phyloP scores from a whole-genome alignment of 2,329 filamentous ascomycete species.

The Stagonosporopsis vannaccii region DNA sequence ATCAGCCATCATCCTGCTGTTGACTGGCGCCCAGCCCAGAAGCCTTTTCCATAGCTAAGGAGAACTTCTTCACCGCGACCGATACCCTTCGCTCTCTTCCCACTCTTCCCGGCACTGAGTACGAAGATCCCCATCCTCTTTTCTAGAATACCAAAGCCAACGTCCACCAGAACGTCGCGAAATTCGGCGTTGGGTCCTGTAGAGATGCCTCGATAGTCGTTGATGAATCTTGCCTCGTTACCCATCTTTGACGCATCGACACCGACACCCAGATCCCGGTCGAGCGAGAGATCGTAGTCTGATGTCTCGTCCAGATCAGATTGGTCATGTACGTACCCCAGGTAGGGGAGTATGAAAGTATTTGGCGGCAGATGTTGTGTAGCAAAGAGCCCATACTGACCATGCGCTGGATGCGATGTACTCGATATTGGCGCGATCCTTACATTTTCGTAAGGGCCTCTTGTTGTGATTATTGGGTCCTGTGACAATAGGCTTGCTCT shows the following conservation, averaged over 20 bases:
- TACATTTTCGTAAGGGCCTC: conserved; percentile 48
- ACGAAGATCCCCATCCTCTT: conserved; percentile 61
- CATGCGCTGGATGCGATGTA: conserved; percentile 56
- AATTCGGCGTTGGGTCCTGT: conserved; percentile 54
- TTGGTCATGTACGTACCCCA: conserved; percentile 58
- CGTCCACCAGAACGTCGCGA: conserved; percentile 50
- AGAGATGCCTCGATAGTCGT: conserved; percentile 61
- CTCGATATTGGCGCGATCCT: conserved; percentile 53
- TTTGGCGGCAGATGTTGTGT: conserved; percentile 53
- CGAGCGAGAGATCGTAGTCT: conserved; percentile 61
- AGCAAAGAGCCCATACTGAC: conserved; percentile 59
- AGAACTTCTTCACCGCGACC: conserved; percentile 59
- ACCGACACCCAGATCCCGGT: conserved; percentile 57
- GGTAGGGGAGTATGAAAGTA: conserved; percentile 58
- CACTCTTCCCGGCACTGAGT: conserved; percentile 55
- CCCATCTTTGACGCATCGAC: conserved; percentile 59
- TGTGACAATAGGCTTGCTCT: conserved; percentile 27
- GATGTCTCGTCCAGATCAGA: conserved; percentile 52
- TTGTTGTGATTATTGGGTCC: conserved; percentile 23
- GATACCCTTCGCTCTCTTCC: conserved; percentile 56
- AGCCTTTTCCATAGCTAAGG: conserved; percentile 62
- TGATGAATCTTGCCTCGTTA: conserved; percentile 62
- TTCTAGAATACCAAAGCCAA: conserved; percentile 51
- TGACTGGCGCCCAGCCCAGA: conserved; percentile 52
- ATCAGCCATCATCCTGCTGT: conserved; percentile 10